Evolutionary conservation across 257 asterid genomes (phyloP).

Genomic region (Lycium ferocissimum): DNA sequence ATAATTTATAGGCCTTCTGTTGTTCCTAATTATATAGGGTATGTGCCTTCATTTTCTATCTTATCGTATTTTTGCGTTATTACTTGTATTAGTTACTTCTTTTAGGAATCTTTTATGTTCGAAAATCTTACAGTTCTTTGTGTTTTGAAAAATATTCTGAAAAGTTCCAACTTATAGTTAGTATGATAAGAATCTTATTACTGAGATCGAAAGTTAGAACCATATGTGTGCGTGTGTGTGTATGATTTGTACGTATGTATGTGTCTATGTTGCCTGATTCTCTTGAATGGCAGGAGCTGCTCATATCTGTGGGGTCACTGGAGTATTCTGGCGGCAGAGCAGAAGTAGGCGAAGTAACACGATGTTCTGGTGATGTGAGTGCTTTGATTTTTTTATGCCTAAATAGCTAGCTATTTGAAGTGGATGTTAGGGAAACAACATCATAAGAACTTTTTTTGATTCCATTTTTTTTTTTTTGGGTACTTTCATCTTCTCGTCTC

Average conservation of each 20-base stretch:
- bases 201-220: neutral
- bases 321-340: conserved; percentile 80
- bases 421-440: neutral
- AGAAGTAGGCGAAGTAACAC: conserved; percentile 81
- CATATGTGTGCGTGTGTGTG: neutral
- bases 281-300: conserved; percentile 72
- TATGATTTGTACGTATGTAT: conserved; percentile 6
- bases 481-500: conserved; percentile 16
- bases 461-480: no score
- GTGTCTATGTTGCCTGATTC: conserved; percentile 17
- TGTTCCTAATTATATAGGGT: neutral
- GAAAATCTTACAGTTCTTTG: neutral
- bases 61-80: neutral
- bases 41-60: neutral
- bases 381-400: conserved; percentile 22
- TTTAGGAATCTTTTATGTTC: neutral
- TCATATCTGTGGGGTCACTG: conserved; percentile 62
- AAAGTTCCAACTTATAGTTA: neutral
- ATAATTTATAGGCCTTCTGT: neutral
- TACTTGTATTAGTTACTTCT: neutral
- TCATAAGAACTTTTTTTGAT: conserved; percentile 19
- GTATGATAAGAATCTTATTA: conserved; percentile 16
- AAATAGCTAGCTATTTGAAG: conserved; percentile 1
- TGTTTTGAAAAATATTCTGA: neutral
- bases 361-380: conserved; percentile 94